A percentile compares a stretch with the other conserved stretches of the same genome.
These are phyloP conservation scores for Potentilla sterilis DNA, from an alignment of 306 rosid genomes.

Conservation along the genomic window DNA sequence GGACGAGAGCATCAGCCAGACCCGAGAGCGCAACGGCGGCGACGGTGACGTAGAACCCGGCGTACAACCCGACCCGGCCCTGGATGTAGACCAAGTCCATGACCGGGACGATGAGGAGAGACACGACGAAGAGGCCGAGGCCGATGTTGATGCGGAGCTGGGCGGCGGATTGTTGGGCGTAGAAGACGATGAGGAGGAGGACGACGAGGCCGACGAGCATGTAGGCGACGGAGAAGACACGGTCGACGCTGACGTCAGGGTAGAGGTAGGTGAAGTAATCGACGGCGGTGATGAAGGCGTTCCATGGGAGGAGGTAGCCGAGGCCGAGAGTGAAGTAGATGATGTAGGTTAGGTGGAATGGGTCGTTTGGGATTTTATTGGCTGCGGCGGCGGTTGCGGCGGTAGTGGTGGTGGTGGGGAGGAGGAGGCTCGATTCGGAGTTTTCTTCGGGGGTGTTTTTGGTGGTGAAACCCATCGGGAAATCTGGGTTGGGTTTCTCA, in stretches of 20 bases:
- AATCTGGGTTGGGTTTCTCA: not conserved
- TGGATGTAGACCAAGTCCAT: conserved; percentile 48
- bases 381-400: not conserved
- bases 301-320: conserved; percentile 94
- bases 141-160: conserved; percentile 65
- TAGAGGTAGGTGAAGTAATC: conserved; percentile 84
- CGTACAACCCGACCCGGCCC: conserved; percentile 75
- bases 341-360: conserved; percentile 57
- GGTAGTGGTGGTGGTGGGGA: conserved; percentile 12
- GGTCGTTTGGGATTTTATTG: conserved; percentile 49
- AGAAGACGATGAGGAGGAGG: conserved; percentile 54
- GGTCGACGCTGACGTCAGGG: conserved; percentile 80
- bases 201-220: conserved; percentile 52
- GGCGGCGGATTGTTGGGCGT: conserved; percentile 56
- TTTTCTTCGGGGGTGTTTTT: conserved; percentile 7
- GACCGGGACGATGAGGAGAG: conserved; percentile 57
- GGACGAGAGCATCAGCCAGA: conserved; percentile 70
- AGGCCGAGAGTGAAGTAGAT: conserved; percentile 68
- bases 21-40: conserved; percentile 53
- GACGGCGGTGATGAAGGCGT: conserved; percentile 85
- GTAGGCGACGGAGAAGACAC: conserved; percentile 70
- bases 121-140: conserved; percentile 48
- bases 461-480: conserved; percentile 26
- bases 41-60: conserved; percentile 60
- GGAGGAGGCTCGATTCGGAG: conserved; percentile 34